Percentiles rank a stretch among this genome's conserved stretches.
Conservation (phyloP, 371 early-diverging fungal species). For the Rhizomucor miehei region DNA sequence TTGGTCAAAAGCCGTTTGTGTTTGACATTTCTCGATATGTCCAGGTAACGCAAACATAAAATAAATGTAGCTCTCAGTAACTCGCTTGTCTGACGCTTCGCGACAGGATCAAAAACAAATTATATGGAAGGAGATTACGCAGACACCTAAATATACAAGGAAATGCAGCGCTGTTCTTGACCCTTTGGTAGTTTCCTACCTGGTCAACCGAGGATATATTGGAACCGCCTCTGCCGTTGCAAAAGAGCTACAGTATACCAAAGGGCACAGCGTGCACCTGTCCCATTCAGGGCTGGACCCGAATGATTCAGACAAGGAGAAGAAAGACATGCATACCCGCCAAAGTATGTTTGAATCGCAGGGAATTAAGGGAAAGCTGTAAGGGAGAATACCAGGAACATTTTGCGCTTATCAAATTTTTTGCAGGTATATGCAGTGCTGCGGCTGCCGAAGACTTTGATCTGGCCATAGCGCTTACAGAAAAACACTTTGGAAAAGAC, state of each 20-base stretch:
- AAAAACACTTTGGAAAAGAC: no score
- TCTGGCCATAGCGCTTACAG: slow-evolving; percentile 54
- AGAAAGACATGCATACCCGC: slow-evolving; percentile 30
- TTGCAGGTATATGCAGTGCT: slow-evolving; percentile 61
- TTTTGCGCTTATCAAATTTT: no score
- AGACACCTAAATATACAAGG: neutral
- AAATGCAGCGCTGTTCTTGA: slow-evolving; percentile 24
- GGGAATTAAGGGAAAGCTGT: no score
- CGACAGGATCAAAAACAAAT: slow-evolving; percentile 11
- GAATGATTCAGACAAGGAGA: slow-evolving; percentile 10
- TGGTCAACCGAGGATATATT: slow-evolving; percentile 78
- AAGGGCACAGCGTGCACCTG: slow-evolving; percentile 4
- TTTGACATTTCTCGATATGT: slow-evolving; percentile 86
- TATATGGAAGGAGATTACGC: slow-evolving; percentile 9
- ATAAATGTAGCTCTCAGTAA: neutral
- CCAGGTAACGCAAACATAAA: slow-evolving; percentile 34
- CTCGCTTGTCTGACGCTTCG: neutral
- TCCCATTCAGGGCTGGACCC: slow-evolving; percentile 11
- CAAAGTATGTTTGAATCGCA: slow-evolving; percentile 26
- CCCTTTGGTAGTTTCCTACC: slow-evolving; percentile 68
- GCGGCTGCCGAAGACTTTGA: slow-evolving; percentile 74
- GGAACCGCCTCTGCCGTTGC: slow-evolving; percentile 67
- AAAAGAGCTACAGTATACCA: slow-evolving; percentile 17
- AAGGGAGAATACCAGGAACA: no score
- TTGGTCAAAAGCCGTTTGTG: slow-evolving; percentile 81